Evolutionary conservation across 495 filamentous ascomycete genomes (phyloP), one percentile per base, ranked within the genome.

Genomic region (Letharia columbiana): DNA sequence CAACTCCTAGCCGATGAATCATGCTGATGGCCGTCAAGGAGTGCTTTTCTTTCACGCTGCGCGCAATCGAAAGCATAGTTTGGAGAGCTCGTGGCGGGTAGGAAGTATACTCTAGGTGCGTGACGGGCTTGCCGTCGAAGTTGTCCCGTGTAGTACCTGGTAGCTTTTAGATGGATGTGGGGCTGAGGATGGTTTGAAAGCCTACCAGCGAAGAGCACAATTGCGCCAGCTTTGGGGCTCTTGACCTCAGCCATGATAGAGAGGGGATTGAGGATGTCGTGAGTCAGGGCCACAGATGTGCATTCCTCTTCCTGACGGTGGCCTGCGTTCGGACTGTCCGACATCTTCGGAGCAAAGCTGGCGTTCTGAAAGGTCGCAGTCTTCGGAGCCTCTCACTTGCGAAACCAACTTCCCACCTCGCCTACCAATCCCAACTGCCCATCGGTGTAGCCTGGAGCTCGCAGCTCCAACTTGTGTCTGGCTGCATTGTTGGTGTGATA

Each of bases 81-180:
- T 85, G 83, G 13, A 98, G 80, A 10, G 92, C 90, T 0, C 90
- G 83, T 0, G 87, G 83, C 6, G 81, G 76, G 75, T 98, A 98
- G n/a, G 90, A 81, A 4, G 87, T 87, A 78, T 98, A 98, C 60
- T 85, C 80, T 4, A 98, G 86, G 49, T 89, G 82, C 3, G 83
- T 80, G 66, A 98, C 94, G 17, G 89, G 77, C 66, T 89, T 88
- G 64, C 77, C 77, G 56, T 82, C 80, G 78, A 96, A 97, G 73
- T 85, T 87, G 75, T 96, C 86, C 54, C 94, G 84, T 13, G 94
- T 98, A 31, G 92, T 96, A 60, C 94, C 93, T 78, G 79, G 74
- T 33, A 40, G 15, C 10, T 5, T 52, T 66, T 23, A 61, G 63
- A n/a, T 9, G 12, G 8, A 82, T 13, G 54, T 41, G 11, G 20